A percentile compares a stretch with the other conserved stretches of the same genome.
Conservation (phyloP, 179 eudicot species). For the Heliamphora pulchella region DNA sequence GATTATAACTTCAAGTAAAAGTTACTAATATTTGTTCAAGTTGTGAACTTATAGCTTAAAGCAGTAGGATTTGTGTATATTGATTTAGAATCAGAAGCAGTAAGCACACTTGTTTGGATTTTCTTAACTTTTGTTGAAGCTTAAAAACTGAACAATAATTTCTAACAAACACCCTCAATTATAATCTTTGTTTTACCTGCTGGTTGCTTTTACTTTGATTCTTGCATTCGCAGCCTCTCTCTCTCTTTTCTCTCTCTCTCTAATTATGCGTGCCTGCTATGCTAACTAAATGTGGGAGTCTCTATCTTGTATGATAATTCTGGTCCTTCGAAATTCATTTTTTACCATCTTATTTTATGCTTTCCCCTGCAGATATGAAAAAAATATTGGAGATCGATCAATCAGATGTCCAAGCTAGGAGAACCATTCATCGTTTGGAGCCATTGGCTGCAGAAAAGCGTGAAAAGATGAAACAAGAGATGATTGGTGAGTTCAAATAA, state of each 20-base stretch:
- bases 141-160: too few species aligned
- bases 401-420: constrained; percentile 63
- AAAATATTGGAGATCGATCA: constrained; percentile 75
- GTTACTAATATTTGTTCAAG: too few species aligned
- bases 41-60: too few species aligned
- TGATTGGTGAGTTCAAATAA: constrained; percentile 57
- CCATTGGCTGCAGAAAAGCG: constrained; percentile 85
- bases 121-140: too few species aligned
- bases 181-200: too few species aligned
- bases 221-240: not conserved
- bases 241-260: not conserved
- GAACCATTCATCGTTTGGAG: constrained; percentile 67
- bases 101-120: too few species aligned
- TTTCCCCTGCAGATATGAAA: constrained; percentile 48
- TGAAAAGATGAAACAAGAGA: constrained; percentile 96
- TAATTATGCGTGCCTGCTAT: not conserved
- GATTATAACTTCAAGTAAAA: too few species aligned
- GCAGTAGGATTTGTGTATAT: too few species aligned
- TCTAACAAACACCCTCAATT: too few species aligned
- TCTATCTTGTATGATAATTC: not conserved
- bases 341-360: not conserved
- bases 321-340: not conserved
- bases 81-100: too few species aligned
- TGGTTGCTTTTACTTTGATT: too few species aligned
- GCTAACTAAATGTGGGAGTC: not conserved